Conservation (phyloP, 495 filamentous ascomycete species). For the Parmelia sp. region DNA sequence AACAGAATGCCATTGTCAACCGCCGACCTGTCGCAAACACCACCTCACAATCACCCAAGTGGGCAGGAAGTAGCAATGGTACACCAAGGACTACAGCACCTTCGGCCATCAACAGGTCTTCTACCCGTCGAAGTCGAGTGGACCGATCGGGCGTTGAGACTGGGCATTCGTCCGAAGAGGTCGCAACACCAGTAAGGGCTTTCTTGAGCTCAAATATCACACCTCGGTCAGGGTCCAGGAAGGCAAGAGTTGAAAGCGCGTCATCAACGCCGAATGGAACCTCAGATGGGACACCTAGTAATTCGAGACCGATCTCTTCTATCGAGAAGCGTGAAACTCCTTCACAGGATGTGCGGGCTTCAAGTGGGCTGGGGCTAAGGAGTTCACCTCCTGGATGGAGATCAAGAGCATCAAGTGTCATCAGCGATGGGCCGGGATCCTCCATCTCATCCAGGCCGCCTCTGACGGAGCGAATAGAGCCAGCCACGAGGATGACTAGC, state of each 20-base stretch:
- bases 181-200: constrained; percentile 45
- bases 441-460: constrained; percentile 8
- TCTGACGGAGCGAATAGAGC: constrained; percentile 7
- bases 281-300: constrained; percentile 39
- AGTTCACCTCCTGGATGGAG: constrained; percentile 4
- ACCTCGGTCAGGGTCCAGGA: constrained; percentile 62
- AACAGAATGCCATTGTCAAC: constrained; percentile 11
- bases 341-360: constrained; percentile 15
- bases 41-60: constrained; percentile 11
- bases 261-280: constrained; percentile 55
- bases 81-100: constrained; percentile 43
- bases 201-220: constrained; percentile 63
- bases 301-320: constrained; percentile 32
- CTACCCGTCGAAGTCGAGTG: constrained; percentile 34
- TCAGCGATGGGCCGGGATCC: constrained; percentile 15
- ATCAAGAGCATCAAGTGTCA: constrained; percentile 16
- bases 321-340: constrained; percentile 28
- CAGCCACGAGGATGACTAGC: constrained; percentile 22
- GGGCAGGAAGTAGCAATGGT: constrained; percentile 2
- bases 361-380: constrained; percentile 12
- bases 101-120: constrained; percentile 28
- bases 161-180: constrained; percentile 31
- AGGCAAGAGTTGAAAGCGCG: constrained; percentile 57
- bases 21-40: constrained; percentile 9
- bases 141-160: constrained; percentile 32